phyloP scores from a whole-genome alignment of 768 basidiomycete genomes.

The Amanita muscaria region DNA sequence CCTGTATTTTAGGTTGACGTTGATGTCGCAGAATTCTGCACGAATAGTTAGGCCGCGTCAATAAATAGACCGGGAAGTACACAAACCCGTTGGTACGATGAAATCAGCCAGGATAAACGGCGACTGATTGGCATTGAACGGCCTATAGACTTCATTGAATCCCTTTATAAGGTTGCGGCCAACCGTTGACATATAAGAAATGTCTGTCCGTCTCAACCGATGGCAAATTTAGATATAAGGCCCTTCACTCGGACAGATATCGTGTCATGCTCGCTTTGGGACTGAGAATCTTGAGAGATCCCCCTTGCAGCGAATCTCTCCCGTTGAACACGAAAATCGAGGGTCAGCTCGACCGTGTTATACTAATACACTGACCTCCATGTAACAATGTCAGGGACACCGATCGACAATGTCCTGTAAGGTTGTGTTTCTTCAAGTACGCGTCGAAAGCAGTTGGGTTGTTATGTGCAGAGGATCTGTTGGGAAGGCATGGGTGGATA shows the following conservation, averaged over 20 bases:
- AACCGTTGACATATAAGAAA: slow-evolving; percentile 87
- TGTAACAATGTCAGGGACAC: slow-evolving; percentile 61
- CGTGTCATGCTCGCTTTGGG: slow-evolving; percentile 12
- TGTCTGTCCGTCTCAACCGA: slow-evolving; percentile 78
- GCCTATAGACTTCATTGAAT: slow-evolving; percentile 87
- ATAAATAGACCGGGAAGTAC: neutral
- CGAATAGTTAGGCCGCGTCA: neutral
- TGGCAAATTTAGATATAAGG: slow-evolving; percentile 73
- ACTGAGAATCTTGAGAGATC: slow-evolving; percentile 6
- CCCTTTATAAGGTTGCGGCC: slow-evolving; percentile 77
- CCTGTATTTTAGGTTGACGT: too few relatives aligned
- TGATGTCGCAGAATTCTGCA: slow-evolving; percentile 79
- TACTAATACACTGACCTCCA: slow-evolving; percentile 84
- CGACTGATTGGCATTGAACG: slow-evolving; percentile 62
- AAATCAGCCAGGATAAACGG: slow-evolving; percentile 85
- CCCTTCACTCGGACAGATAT: slow-evolving; percentile 57
- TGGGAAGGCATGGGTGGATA: too few relatives aligned
- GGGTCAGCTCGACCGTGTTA: slow-evolving; percentile 62
- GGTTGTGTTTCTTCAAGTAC: too few relatives aligned
- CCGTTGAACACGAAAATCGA: slow-evolving; percentile 59
- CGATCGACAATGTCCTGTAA: too few relatives aligned
- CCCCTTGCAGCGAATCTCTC: slow-evolving; percentile 45
- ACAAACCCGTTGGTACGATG: slow-evolving; percentile 66
- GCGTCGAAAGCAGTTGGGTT: too few relatives aligned
- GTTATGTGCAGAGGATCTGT: too few relatives aligned